Evolutionary conservation across 2,329 filamentous ascomycete species (phyloP).

Genomic region (Leptodontidium sp.): DNA sequence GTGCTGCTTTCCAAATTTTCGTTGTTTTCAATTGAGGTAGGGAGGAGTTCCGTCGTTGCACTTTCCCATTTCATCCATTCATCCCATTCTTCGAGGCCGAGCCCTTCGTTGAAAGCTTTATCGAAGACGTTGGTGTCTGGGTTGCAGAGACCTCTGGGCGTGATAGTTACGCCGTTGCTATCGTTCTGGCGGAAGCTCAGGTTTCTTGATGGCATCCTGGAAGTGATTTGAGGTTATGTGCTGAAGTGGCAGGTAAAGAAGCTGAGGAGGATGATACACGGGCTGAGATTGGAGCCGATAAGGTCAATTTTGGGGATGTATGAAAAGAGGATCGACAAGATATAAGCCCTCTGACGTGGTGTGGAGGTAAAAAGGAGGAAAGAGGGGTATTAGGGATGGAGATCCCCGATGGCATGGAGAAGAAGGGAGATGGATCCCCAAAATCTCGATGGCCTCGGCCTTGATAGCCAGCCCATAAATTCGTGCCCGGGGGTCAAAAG

Average conservation of each 20-base stretch:
- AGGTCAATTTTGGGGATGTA: background rate
- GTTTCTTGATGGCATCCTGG: constrained; percentile 25
- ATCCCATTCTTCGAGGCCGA: constrained; percentile 29
- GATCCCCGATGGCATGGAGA: constrained; percentile 4
- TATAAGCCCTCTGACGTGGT: background rate
- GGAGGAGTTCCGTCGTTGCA: constrained; percentile 14
- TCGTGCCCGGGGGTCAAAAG: background rate
- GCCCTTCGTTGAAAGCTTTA: constrained; percentile 24
- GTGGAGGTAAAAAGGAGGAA: background rate
- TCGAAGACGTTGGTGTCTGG: constrained; percentile 29
- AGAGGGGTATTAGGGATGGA: background rate
- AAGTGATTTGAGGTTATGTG: background rate
- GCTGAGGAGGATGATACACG: background rate
- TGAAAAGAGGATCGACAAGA: background rate
- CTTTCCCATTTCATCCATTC: constrained; percentile 32
- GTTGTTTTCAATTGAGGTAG: constrained; percentile 4
- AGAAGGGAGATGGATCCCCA: constrained; percentile 2
- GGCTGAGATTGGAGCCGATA: background rate
- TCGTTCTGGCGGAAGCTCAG: background rate
- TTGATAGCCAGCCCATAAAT: background rate
- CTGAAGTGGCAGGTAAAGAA: background rate
- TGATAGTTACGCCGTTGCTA: constrained; percentile 15
- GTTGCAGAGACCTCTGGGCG: constrained; percentile 9
- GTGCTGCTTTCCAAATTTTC: constrained; percentile 27
- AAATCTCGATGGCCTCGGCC: constrained; percentile 8